These are phyloP conservation scores for Colletotrichum nymphaeae DNA, from an alignment of 2,329 filamentous ascomycete species.

Conservation along the genomic window DNA sequence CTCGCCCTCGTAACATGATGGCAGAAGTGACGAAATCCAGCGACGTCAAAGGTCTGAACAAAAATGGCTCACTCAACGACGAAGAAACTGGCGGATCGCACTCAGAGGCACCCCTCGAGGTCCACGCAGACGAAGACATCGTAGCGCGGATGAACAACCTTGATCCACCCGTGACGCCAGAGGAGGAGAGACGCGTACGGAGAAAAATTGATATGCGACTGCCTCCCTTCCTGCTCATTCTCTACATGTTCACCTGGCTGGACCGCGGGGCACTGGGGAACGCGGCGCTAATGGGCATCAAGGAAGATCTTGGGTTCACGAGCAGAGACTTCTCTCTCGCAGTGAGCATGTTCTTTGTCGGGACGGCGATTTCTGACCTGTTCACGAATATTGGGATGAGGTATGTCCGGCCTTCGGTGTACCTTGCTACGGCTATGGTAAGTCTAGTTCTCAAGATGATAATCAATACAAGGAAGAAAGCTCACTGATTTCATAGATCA, in stretches of 20 bases:
- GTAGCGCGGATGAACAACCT: slow-evolving; percentile 31
- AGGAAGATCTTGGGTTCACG: slow-evolving; percentile 37
- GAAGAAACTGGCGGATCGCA: not conserved
- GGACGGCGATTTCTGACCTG: slow-evolving; percentile 21
- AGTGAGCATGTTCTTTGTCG: slow-evolving; percentile 40
- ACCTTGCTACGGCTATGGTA: slow-evolving; percentile 26
- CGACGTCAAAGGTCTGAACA: not conserved
- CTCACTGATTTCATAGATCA: not conserved
- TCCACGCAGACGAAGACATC: slow-evolving; percentile 10
- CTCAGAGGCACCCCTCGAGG: not conserved
- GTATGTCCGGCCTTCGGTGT: slow-evolving; percentile 24
- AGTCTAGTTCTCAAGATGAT: not conserved
- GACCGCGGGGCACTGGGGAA: slow-evolving; percentile 34
- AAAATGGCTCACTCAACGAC: not conserved
- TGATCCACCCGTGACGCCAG: slow-evolving; percentile 33
- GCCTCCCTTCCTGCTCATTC: slow-evolving; percentile 25
- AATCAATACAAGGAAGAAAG: too few relatives aligned
- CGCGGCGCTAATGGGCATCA: slow-evolving; percentile 39
- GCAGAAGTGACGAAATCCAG: not conserved
- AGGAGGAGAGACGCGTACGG: slow-evolving; percentile 33
- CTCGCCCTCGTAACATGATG: not conserved
- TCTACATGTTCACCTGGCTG: slow-evolving; percentile 35
- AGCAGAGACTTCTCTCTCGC: slow-evolving; percentile 38
- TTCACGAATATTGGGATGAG: slow-evolving; percentile 29
- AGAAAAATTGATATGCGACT: slow-evolving; percentile 37